These are phyloP conservation scores for Phytophthora sansomeana DNA, from an alignment of 352 stramenopile species.

Conservation along the genomic window DNA sequence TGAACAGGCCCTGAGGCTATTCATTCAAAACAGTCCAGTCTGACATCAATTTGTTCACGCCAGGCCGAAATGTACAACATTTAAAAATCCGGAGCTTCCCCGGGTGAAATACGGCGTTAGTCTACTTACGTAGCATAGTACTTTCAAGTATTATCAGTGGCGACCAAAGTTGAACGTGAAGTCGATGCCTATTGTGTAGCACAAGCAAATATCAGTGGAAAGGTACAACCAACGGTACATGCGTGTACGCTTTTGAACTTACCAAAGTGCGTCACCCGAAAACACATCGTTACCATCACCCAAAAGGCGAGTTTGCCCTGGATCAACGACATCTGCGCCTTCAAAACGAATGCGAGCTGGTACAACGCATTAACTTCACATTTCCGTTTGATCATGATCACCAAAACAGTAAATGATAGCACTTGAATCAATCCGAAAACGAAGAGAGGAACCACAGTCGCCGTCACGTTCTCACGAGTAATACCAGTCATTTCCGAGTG, in stretches of 20 bases:
- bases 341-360: slow-evolving; percentile 26
- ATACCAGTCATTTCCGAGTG: slow-evolving; percentile 37
- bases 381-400: slow-evolving; percentile 10
- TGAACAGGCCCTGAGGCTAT: no score
- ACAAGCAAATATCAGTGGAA: no score
- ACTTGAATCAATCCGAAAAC: slow-evolving; percentile 29
- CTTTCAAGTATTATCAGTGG: not conserved
- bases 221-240: no score
- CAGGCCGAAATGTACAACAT: no score
- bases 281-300: slow-evolving; percentile 11
- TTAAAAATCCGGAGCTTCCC: no score
- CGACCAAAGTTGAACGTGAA: not conserved
- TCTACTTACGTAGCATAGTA: not conserved
- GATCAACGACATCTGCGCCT: slow-evolving; percentile 16
- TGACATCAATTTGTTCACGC: no score
- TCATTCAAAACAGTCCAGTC: no score
- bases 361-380: slow-evolving; percentile 15
- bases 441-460: slow-evolving; percentile 11
- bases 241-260: not conserved
- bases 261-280: not conserved
- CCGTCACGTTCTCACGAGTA: not conserved
- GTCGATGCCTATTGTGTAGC: not conserved
- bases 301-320: slow-evolving; percentile 30
- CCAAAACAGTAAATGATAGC: slow-evolving; percentile 19
- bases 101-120: no score